A percentile compares a stretch with the other conserved stretches of the same genome.
phyloP scores from a whole-genome alignment of 2,329 filamentous ascomycete genomes.

The Diplodia seriata region DNA sequence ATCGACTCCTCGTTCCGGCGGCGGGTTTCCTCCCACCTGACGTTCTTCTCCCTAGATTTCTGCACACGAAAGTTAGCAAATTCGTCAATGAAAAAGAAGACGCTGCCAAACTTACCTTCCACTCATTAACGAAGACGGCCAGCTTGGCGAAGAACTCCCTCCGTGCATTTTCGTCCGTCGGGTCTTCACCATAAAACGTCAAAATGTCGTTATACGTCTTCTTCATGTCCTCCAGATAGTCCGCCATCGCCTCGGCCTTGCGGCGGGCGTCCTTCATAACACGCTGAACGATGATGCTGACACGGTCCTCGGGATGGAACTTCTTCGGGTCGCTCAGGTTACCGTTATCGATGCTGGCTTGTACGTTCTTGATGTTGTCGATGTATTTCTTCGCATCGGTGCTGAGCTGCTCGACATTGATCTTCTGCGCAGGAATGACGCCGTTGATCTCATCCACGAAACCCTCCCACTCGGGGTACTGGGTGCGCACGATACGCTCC shows the following conservation, averaged over 20 bases:
- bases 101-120: slow-evolving; percentile 68
- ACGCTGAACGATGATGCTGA: slow-evolving; percentile 87
- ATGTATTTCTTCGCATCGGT: slow-evolving; percentile 90
- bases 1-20: slow-evolving; percentile 89
- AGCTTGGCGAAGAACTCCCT: slow-evolving; percentile 96
- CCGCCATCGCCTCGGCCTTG: slow-evolving; percentile 93
- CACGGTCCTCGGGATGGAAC: slow-evolving; percentile 96
- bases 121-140: slow-evolving; percentile 86
- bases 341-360: slow-evolving; percentile 87
- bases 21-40: slow-evolving; percentile 78
- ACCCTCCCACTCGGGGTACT: slow-evolving; percentile 93
- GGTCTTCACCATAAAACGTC: slow-evolving; percentile 95
- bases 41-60: slow-evolving; percentile 93
- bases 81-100: background rate
- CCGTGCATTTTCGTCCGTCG: slow-evolving; percentile 86
- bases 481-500: slow-evolving; percentile 93
- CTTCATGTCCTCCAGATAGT: slow-evolving; percentile 92
- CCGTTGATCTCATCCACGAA: slow-evolving; percentile 85
- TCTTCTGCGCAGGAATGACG: slow-evolving; percentile 81
- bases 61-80: slow-evolving; percentile 41
- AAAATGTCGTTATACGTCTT: slow-evolving; percentile 94
- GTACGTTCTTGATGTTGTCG: slow-evolving; percentile 91
- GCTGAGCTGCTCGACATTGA: slow-evolving; percentile 93
- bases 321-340: slow-evolving; percentile 96
- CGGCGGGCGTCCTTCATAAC: slow-evolving; percentile 95